These are phyloP conservation scores for Entomophthora muscae DNA, from an alignment of 371 early-diverging fungal species.

Conservation along the genomic window DNA sequence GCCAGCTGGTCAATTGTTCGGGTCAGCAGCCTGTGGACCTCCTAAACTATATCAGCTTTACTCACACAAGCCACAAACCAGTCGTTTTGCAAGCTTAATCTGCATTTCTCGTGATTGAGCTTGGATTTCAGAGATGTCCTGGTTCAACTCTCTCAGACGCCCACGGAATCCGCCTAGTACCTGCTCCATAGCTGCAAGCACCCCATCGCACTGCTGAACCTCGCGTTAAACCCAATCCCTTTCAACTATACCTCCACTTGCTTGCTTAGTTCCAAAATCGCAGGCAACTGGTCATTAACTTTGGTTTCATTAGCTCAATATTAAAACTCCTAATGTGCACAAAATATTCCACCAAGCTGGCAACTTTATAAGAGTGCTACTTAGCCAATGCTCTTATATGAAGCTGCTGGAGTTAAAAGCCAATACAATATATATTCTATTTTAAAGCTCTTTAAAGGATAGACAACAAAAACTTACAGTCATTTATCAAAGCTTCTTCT, in stretches of 20 bases:
- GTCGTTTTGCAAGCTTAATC: neutral
- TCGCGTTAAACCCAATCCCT: neutral
- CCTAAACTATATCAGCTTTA: neutral
- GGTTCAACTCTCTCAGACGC: neutral
- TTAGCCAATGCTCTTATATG: too few relatives aligned
- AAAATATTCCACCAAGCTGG: neutral
- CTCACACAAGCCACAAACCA: neutral
- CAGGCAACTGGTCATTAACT: neutral
- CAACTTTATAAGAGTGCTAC: neutral
- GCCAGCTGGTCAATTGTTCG: neutral
- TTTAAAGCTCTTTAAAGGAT: neutral
- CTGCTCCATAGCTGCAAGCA: neutral
- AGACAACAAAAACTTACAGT: neutral
- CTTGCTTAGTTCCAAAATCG: neutral
- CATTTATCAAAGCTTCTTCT: neutral
- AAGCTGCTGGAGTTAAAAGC: too few relatives aligned
- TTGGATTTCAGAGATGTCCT: neutral
- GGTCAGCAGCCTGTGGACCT: neutral
- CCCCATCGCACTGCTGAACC: neutral
- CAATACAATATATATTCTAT: neutral
- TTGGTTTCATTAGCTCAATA: neutral
- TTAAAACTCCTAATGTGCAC: neutral
- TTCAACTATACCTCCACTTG: neutral
- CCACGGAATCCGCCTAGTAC: neutral
- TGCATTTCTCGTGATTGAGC: neutral